A percentile compares a stretch with the other conserved stretches of the same genome.
These are phyloP conservation scores for Saccharomycopsis sp. DNA, from an alignment of 805 yeast species.

Conservation along the genomic window DNA sequence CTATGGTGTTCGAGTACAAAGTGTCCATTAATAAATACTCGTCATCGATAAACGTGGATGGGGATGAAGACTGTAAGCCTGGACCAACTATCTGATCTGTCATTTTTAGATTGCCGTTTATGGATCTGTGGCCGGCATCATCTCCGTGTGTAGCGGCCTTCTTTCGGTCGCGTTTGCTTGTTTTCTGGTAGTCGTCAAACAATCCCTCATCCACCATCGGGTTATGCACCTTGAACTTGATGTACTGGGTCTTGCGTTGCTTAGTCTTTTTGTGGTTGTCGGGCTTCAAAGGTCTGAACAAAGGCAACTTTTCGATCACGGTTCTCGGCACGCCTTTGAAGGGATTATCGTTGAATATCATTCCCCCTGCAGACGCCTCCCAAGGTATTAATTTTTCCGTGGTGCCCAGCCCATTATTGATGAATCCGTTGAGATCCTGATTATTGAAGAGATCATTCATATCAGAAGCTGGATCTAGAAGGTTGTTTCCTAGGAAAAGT, in stretches of 20 bases:
- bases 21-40: conserved; percentile 3
- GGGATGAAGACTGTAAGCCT: not conserved
- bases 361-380: conserved; percentile 35
- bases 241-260: conserved; percentile 64
- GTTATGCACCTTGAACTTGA: conserved; percentile 29
- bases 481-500: conserved; percentile 34
- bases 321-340: conserved; percentile 32
- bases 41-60: not conserved
- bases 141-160: not conserved
- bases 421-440: conserved; percentile 10
- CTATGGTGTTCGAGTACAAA: conserved; percentile 4
- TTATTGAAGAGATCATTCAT: not conserved
- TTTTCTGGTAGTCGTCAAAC: conserved; percentile 18
- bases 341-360: conserved; percentile 29
- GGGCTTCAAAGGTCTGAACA: conserved; percentile 45
- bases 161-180: not conserved
- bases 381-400: conserved; percentile 32
- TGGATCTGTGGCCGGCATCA: not conserved
- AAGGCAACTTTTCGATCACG: conserved; percentile 31
- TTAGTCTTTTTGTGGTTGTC: conserved; percentile 69
- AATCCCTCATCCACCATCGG: conserved; percentile 28
- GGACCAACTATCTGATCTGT: not conserved
- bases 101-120: not conserved
- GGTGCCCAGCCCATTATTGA: not conserved
- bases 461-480: not conserved